Percentiles rank a stretch among this genome's conserved stretches.
Evolutionary conservation across 1,284 basidiomycete species (phyloP).

Genomic region (Coniophora puteana): DNA sequence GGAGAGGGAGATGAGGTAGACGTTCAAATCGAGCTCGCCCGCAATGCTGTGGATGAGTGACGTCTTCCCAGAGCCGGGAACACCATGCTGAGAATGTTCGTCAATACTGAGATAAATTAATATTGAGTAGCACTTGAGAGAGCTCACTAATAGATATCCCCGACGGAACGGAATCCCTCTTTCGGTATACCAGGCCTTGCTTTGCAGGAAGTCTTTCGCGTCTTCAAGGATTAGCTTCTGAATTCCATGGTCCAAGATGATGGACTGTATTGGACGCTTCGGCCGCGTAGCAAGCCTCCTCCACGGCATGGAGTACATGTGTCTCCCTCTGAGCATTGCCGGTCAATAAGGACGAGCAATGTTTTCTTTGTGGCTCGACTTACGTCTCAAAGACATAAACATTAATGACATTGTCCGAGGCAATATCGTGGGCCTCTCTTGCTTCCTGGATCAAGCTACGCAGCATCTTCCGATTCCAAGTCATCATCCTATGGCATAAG

Average conservation of each 20-base stretch:
- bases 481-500: slow-evolving; percentile 41
- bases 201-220: slow-evolving; percentile 61
- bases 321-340: too few relatives aligned
- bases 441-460: slow-evolving; percentile 53
- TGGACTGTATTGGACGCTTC: slow-evolving; percentile 61
- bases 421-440: slow-evolving; percentile 45
- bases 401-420: slow-evolving; percentile 49
- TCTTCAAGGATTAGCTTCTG: slow-evolving; percentile 63
- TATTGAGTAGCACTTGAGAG: not conserved
- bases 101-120: not conserved
- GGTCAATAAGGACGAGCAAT: too few relatives aligned
- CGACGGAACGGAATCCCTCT: slow-evolving; percentile 70
- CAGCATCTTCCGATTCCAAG: slow-evolving; percentile 43
- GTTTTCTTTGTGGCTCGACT: too few relatives aligned
- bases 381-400: slow-evolving; percentile 51
- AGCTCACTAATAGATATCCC: slow-evolving; percentile 61
- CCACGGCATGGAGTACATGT: slow-evolving; percentile 36
- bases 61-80: slow-evolving; percentile 74
- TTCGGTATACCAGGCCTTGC: slow-evolving; percentile 64
- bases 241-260: slow-evolving; percentile 63
- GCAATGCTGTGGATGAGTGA: slow-evolving; percentile 74
- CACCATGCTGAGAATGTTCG: slow-evolving; percentile 47
- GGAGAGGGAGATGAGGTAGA: slow-evolving; percentile 75
- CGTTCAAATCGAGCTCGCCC: slow-evolving; percentile 68
- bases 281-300: slow-evolving; percentile 51